Evolutionary conservation across 441 rosid genomes (phyloP).

Genomic region (Manihot esculenta): DNA sequence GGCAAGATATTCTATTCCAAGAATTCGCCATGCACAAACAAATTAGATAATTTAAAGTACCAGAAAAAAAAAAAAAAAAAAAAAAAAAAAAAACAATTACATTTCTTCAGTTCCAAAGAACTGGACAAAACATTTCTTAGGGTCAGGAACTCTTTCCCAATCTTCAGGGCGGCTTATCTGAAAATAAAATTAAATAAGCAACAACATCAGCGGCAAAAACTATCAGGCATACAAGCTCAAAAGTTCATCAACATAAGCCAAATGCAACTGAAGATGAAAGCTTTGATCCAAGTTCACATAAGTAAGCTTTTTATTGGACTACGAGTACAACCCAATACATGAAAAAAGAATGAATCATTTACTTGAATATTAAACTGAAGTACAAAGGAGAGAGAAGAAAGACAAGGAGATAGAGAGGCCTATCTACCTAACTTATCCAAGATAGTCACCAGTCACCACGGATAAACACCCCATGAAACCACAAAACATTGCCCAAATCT

Average conservation of each 20-base stretch:
- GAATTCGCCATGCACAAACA: background rate
- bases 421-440: background rate
- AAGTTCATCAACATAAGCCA: slow-evolving; percentile 11
- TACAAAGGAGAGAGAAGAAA: background rate
- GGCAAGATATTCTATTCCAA: background rate
- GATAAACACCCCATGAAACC: background rate
- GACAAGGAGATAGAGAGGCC: background rate
- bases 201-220: slow-evolving; percentile 12
- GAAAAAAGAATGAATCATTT: background rate
- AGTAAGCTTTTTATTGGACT: background rate
- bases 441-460: background rate
- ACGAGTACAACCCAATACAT: background rate
- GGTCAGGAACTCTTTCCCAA: slow-evolving; percentile 70
- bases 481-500: background rate
- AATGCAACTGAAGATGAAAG: background rate
- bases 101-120: slow-evolving; percentile 99
- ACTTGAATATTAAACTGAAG: background rate
- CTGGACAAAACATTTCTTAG: slow-evolving; percentile 85
- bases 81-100: slow-evolving; percentile 44
- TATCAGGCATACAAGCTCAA: slow-evolving; percentile 15
- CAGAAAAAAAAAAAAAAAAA: no score
- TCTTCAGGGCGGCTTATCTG: slow-evolving; percentile 94
- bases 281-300: no score
- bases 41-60: no score
- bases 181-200: slow-evolving; percentile 23